Percentiles rank a stretch among this genome's conserved stretches.
phyloP scores from a whole-genome alignment of 805 yeast genomes.

The Saccharomycopsis olivae region DNA sequence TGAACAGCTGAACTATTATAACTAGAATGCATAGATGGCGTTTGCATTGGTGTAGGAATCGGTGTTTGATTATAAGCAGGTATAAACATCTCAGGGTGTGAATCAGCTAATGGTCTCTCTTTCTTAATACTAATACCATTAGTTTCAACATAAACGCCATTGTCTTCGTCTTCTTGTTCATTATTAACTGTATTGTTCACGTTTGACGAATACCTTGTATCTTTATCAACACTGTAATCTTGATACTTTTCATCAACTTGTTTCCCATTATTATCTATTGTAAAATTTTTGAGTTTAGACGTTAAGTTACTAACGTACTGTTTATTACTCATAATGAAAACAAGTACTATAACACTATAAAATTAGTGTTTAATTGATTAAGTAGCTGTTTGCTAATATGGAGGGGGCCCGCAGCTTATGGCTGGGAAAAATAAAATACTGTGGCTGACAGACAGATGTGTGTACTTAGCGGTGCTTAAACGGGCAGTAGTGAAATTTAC shows the following conservation, averaged over 20 bases:
- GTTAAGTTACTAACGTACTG: slow-evolving; percentile 12
- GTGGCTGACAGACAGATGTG: too few species aligned
- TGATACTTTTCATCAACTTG: slow-evolving; percentile 3
- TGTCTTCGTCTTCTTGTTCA: slow-evolving; percentile 1
- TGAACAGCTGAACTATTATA: neutral
- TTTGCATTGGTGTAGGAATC: slow-evolving; percentile 15
- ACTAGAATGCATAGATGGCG: slow-evolving; percentile 10
- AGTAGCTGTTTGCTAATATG: too few species aligned
- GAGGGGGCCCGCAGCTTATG: too few species aligned
- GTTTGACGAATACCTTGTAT: slow-evolving; percentile 4
- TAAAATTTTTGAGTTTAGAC: slow-evolving; percentile 4
- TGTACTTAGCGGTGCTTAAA: too few species aligned
- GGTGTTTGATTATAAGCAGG: slow-evolving; percentile 18
- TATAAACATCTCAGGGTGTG: slow-evolving; percentile 13
- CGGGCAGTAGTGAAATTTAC: too few species aligned
- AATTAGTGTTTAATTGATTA: too few species aligned
- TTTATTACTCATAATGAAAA: too few species aligned
- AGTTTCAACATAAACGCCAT: too few species aligned
- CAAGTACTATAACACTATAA: too few species aligned
- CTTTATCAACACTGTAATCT: slow-evolving; percentile 8
- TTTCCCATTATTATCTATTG: too few species aligned
- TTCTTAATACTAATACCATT: neutral
- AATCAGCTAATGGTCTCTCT: slow-evolving; percentile 3
- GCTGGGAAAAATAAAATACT: too few species aligned
- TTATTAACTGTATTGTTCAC: neutral